These are phyloP conservation scores for Collybia sordida DNA, from an alignment of 768 basidiomycete species.

Conservation along the genomic window DNA sequence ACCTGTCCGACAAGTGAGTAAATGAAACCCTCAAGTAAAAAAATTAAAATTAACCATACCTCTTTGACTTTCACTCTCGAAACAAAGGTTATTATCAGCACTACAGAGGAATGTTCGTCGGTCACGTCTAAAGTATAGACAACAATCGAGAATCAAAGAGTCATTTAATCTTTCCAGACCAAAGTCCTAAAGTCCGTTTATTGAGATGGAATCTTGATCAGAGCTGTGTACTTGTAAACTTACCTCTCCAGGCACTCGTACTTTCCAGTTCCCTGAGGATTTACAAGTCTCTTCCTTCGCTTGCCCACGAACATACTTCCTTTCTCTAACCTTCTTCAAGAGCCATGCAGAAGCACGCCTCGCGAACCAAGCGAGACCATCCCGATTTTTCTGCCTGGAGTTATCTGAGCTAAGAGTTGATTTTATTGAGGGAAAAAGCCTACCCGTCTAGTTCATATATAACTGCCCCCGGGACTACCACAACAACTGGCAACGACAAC, in stretches of 20 bases:
- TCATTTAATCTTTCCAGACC: constrained; percentile 48
- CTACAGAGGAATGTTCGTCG: constrained; percentile 63
- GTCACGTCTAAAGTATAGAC: constrained; percentile 53
- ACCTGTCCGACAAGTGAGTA: constrained; percentile 19
- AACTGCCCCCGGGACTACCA: constrained; percentile 75
- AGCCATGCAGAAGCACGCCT: constrained; percentile 72
- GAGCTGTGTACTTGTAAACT: constrained; percentile 11
- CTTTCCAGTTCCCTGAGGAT: constrained; percentile 60
- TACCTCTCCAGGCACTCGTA: constrained; percentile 44
- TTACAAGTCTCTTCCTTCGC: constrained; percentile 64
- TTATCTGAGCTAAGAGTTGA: not conserved
- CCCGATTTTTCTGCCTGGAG: constrained; percentile 47
- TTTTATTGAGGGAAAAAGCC: constrained; percentile 5
- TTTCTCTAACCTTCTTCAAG: constrained; percentile 57
- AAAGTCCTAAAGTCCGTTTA: not conserved
- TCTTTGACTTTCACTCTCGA: constrained; percentile 42
- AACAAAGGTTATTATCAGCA: constrained; percentile 65
- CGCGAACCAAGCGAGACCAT: constrained; percentile 58
- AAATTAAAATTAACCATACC: constrained; percentile 23
- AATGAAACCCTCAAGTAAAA: not conserved
- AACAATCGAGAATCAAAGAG: constrained; percentile 74
- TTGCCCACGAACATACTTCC: constrained; percentile 57
- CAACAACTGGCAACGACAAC: constrained; percentile 44
- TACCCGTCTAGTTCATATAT: constrained; percentile 78
- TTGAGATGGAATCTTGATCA: not conserved